Evolutionary conservation across 306 rosid genomes (phyloP), one percentile per base, ranked within the genome.

Genomic region (Clitoria ternatea): DNA sequence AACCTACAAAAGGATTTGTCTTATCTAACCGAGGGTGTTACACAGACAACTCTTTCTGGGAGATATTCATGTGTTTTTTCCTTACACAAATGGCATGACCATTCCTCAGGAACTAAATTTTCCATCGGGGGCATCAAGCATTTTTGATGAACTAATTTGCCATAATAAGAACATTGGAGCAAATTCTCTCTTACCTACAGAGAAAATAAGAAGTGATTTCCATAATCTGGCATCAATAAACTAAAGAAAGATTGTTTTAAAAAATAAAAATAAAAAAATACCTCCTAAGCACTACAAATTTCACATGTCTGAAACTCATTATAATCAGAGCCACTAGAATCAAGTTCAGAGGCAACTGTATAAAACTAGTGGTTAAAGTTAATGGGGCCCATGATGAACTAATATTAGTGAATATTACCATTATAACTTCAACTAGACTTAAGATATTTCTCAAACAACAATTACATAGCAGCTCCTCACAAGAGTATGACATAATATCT

Each of bases 271-370:
- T n/a, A n/a, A n/a, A n/a, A n/a, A n/a, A n/a, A n/a, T n/a, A n/a
- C n/a, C 95, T 88, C 89, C 85, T 91, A 96, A 62, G 85, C 53
- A 57, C 80, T 86, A 88, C 99, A 94, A 61, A 89, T 89, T 75
- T 94, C 96, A 55, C 99, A 94, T 32, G 91, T 94, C 77, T 91
- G 99, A 82, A 87, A 91, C 86, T 94, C 99, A 27, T 94, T 97
- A 79, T n/a, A n/a, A n/a, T 94, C 99, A 40, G 98, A 90, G 77
- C 87, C 99, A 12, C 82, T 71, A 70, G 98, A 87, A 55, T 94
- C 98, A 55, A 77, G 66, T 70, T 76, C 95, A 80, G 97, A 91
- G 81, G 91, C 97, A 81, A 85, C 99, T 94, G 89, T 96, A 87
- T 26, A 54, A 65, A 80, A 32, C 59, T 82, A 84, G 54, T 56